phyloP scores from a whole-genome alignment of 1,284 basidiomycete genomes.

The Puccinia novopanici region DNA sequence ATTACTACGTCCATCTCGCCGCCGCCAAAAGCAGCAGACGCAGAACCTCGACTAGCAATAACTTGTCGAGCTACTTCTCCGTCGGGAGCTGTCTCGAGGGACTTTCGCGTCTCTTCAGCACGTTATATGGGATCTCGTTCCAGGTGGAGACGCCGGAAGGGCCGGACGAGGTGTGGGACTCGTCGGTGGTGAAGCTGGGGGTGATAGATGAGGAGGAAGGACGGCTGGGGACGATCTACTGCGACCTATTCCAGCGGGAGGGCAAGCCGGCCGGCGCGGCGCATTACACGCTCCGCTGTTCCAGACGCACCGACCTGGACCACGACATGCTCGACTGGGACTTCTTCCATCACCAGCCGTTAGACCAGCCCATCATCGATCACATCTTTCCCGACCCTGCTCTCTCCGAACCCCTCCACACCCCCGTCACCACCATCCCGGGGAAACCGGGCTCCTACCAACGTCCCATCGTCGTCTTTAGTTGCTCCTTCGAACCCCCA shows the following conservation, averaged over 20 bases:
- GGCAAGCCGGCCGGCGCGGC: conserved; percentile 58
- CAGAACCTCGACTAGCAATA: conserved; percentile 59
- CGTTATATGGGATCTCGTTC: conserved; percentile 83
- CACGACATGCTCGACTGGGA: conserved; percentile 55
- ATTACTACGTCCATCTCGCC: conserved; percentile 67
- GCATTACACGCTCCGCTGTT: conserved; percentile 59
- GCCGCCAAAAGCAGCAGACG: not conserved
- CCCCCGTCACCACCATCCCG: conserved; percentile 52
- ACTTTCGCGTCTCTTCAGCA: conserved; percentile 77
- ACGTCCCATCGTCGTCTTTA: conserved; percentile 57
- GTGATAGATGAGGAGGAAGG: conserved; percentile 37
- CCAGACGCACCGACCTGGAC: conserved; percentile 57
- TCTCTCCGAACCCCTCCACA: conserved; percentile 53
- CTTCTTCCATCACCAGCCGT: conserved; percentile 53
- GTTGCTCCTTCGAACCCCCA: conserved; percentile 58
- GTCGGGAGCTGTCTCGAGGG: conserved; percentile 83
- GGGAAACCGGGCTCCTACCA: conserved; percentile 53
- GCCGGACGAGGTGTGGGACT: conserved; percentile 52
- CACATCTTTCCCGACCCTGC: not conserved
- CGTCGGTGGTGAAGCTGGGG: conserved; percentile 26
- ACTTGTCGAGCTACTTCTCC: conserved; percentile 69
- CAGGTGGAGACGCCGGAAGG: conserved; percentile 65
- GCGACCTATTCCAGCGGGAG: conserved; percentile 57
- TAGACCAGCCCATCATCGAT: not conserved
- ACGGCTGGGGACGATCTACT: conserved; percentile 58